Conservation (phyloP, 2,329 filamentous ascomycete species). For the Helminthosporium solani region DNA sequence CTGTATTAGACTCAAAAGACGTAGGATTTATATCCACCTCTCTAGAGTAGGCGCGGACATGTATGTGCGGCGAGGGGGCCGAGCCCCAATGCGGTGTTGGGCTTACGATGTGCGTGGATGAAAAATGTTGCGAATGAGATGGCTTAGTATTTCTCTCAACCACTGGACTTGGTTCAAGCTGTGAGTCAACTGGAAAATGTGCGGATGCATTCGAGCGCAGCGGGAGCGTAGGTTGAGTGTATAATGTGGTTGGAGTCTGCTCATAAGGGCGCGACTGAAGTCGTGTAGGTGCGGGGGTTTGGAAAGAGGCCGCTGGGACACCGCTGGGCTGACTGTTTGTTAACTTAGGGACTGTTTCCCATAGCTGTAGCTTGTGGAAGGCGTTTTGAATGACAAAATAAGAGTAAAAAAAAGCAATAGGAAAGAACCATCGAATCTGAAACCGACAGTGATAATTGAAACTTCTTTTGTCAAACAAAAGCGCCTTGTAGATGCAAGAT, state of each 20-base stretch:
- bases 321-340: constrained; percentile 2
- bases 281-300: neutral
- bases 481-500: neutral
- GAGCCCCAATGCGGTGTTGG: neutral
- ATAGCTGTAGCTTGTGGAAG: neutral
- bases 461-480: neutral
- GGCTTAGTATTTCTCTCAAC: neutral
- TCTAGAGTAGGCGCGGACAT: neutral
- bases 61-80: neutral
- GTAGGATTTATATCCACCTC: neutral
- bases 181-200: neutral
- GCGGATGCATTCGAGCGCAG: neutral
- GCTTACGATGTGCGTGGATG: neutral
- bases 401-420: neutral
- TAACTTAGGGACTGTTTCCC: constrained; percentile 3
- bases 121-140: neutral
- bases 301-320: neutral
- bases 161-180: neutral
- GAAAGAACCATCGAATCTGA: neutral
- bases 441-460: neutral
- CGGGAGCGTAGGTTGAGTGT: neutral
- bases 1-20: neutral
- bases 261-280: constrained; percentile 4
- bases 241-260: neutral
- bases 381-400: neutral